Evolutionary conservation across 192 early-diverging fungal species (phyloP).

Genomic region (Cladochytrium replicatum): DNA sequence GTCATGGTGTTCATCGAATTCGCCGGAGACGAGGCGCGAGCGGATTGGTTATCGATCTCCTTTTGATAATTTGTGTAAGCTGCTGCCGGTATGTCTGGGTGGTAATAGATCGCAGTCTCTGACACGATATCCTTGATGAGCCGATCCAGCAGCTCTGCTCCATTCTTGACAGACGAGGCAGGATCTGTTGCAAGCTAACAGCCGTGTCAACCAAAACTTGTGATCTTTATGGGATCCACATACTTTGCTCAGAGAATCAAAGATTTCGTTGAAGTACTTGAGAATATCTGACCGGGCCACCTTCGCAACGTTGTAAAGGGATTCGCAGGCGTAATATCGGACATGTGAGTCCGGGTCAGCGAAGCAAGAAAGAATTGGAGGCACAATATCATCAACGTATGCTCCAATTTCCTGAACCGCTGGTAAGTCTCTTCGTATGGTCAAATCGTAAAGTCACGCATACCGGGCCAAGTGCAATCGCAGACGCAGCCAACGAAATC

Average conservation of each 20-base stretch:
- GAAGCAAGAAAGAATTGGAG: constrained; percentile 90
- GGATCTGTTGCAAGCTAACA: constrained; percentile 76
- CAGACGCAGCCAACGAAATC: constrained; percentile 79
- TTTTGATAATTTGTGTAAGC: neutral
- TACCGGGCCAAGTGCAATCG: constrained; percentile 79
- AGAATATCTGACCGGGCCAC: constrained; percentile 83
- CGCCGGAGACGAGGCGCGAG: neutral
- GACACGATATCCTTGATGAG: constrained; percentile 96
- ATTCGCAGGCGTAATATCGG: constrained; percentile 97
- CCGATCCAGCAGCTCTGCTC: constrained; percentile 85
- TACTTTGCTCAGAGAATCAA: constrained; percentile 92
- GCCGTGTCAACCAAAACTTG: neutral
- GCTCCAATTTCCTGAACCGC: constrained; percentile 55
- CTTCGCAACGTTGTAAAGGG: constrained; percentile 97
- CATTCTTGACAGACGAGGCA: constrained; percentile 86
- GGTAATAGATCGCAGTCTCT: constrained; percentile 73
- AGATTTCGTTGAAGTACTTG: constrained; percentile 90
- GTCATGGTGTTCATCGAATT: neutral
- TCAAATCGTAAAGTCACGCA: too few species aligned
- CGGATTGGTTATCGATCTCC: constrained; percentile 6
- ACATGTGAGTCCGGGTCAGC: constrained; percentile 85
- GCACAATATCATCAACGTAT: constrained; percentile 59
- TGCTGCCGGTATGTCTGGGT: constrained; percentile 21
- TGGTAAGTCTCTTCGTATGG: too few species aligned
- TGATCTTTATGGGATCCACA: neutral